Base-by-base conservation (phyloP, 805 yeast genomes). In the Metschnikowia vanudenii region DNA sequence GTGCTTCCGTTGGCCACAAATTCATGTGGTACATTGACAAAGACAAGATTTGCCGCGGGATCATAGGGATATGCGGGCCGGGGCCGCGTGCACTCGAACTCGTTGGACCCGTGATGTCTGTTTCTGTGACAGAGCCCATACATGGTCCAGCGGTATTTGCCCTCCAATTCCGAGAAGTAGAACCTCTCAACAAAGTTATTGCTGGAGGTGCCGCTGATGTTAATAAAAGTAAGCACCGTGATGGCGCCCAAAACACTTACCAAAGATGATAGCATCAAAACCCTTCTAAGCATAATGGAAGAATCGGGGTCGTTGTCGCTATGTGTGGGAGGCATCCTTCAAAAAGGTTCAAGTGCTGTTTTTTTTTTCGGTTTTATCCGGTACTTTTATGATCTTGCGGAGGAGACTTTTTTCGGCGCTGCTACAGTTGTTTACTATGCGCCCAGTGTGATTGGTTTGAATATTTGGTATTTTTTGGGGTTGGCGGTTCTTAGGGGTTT, bases 1-100 rank as follows among this genome's bases (percentile, higher is more conserved):
- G 77, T 67, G 53, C 76, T 70, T 52, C 79, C 73, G 61, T 74
- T 62, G 28, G 64, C 55, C 42, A 69, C 55, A 55, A 89, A 82
- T 20, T 68, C 67, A 2, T 60, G 30, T 20, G 96, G 95, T 18
- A 41, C 84, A 10, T 45, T 37, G 11, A 34, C 11, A 34, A 13
- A 32, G 2, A 56, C 54, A 39, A 64, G 61, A 47, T 63, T 63
- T 35, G 61, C 68, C 32, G 44, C 48, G 9, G 71, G 71, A 2
- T 67, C 59, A 49, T 60, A 66, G 8, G 71, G 69, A 41, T 51
- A 64, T 10, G 69, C 69, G 19, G 69, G 60, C 7, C 31, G 16
- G 2, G 44, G 50, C 10, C 37, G 26, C 11, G 56, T 40, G 50
- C 69, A 66, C 24, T 56, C 49, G 40, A 43, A 34, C 37, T 55